A percentile compares a stretch with the other conserved stretches of the same genome.
Conservation (phyloP, 805 yeast genomes). For the Kazachstania kunashirensis region DNA sequence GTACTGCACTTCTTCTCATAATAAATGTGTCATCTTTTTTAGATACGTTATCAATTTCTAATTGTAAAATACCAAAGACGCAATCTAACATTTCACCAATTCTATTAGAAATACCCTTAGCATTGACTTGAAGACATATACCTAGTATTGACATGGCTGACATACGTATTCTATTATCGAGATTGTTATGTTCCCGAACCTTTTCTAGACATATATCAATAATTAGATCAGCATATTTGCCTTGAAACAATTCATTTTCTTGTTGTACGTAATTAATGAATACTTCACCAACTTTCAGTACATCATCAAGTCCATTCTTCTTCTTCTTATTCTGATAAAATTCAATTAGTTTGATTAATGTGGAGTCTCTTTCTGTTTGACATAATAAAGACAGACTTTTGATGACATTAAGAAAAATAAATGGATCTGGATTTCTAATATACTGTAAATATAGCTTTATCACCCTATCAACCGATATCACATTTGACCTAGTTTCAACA, state of each 20-base stretch:
- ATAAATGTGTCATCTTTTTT: constrained; percentile 31
- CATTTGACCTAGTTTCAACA: constrained; percentile 40
- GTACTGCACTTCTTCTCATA: constrained; percentile 68
- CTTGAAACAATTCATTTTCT: constrained; percentile 40
- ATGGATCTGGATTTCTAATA: constrained; percentile 74
- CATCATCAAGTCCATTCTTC: constrained; percentile 44
- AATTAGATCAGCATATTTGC: constrained; percentile 35
- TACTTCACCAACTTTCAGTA: constrained; percentile 79
- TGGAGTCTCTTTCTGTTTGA: constrained; percentile 33
- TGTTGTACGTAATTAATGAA: constrained; percentile 47
- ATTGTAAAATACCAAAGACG: constrained; percentile 60
- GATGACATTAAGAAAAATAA: constrained; percentile 73
- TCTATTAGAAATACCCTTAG: constrained; percentile 39
- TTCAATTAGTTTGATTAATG: constrained; percentile 32
- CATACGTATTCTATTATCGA: constrained; percentile 62
- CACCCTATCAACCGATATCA: constrained; percentile 43
- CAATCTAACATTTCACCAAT: constrained; percentile 61
- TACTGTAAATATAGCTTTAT: constrained; percentile 53
- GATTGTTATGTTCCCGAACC: constrained; percentile 28
- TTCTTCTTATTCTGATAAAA: constrained; percentile 32
- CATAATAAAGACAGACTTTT: constrained; percentile 61
- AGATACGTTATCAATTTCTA: constrained; percentile 33
- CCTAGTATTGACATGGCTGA: constrained; percentile 87
- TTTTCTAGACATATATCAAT: constrained; percentile 36
- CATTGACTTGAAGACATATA: constrained; percentile 48